A percentile compares a stretch with the other conserved stretches of the same genome.
Conservation (phyloP, 2,329 filamentous ascomycete genomes). For the Trichoderma harzianum region DNA sequence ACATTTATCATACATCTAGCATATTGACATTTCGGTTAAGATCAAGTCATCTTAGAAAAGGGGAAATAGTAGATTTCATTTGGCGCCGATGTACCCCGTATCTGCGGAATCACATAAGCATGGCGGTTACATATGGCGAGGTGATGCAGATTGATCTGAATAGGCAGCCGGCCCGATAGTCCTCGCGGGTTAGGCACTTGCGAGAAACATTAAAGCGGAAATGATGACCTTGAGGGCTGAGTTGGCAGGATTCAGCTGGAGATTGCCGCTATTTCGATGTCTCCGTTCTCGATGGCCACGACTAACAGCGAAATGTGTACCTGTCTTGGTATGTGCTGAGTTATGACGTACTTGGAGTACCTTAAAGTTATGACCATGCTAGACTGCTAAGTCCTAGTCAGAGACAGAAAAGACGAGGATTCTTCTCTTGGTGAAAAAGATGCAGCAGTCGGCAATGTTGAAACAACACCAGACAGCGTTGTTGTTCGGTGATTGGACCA, state of each 20-base stretch:
- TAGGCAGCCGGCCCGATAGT: background rate
- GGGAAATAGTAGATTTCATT: conserved; percentile 14
- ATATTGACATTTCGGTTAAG: background rate
- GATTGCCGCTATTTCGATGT: background rate
- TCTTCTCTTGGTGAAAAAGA: background rate
- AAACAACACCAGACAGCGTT: conserved; percentile 1
- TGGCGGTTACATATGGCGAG: background rate
- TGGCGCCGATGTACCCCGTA: conserved; percentile 20
- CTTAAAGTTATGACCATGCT: background rate
- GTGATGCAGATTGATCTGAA: background rate
- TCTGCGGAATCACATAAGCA: conserved; percentile 15
- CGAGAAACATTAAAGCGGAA: background rate
- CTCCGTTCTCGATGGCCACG: background rate
- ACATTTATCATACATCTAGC: background rate
- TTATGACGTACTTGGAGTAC: background rate
- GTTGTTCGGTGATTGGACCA: conserved; percentile 13
- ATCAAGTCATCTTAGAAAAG: background rate
- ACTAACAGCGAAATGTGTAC: background rate
- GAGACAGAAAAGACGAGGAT: background rate
- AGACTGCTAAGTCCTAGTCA: background rate
- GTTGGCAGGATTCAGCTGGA: background rate
- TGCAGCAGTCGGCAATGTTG: background rate
- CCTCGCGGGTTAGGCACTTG: background rate
- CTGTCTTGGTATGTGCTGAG: background rate
- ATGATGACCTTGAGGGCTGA: background rate